These are phyloP conservation scores for Amanita pseudoporphyria DNA, from an alignment of 768 basidiomycete species.

Conservation along the genomic window DNA sequence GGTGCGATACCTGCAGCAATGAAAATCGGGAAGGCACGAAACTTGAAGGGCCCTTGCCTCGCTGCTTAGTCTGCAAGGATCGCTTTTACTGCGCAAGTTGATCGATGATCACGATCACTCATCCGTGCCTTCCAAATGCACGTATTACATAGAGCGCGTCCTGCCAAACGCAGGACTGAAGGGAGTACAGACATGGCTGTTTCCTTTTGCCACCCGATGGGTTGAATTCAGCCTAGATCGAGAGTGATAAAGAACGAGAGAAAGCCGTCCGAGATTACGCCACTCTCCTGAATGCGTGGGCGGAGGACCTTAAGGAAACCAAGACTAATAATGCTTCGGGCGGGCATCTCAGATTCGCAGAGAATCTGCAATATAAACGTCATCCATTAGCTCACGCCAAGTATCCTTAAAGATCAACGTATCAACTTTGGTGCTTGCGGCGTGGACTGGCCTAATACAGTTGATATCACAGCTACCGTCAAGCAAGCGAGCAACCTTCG, in stretches of 20 bases:
- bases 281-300: background rate
- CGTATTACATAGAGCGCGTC: background rate
- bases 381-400: background rate
- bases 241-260: background rate
- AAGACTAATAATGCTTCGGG: background rate
- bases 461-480: background rate
- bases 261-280: background rate
- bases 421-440: constrained; percentile 3
- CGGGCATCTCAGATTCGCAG: background rate
- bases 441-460: background rate
- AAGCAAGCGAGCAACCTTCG: background rate
- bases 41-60: constrained; percentile 2
- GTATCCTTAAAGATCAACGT: constrained; percentile 6
- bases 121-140: background rate
- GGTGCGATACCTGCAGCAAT: constrained; percentile 1
- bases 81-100: constrained; percentile 5
- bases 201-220: background rate
- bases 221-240: background rate
- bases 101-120: too few relatives aligned
- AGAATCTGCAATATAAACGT: constrained; percentile 2
- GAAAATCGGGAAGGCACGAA: constrained; percentile 1
- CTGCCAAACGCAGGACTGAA: constrained; percentile 6
- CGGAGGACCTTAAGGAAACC: background rate
- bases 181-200: constrained; percentile 4
- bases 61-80: constrained; percentile 5